Evolutionary conservation across 306 rosid species (phyloP).

Genomic region (Crataegus laevigata): DNA sequence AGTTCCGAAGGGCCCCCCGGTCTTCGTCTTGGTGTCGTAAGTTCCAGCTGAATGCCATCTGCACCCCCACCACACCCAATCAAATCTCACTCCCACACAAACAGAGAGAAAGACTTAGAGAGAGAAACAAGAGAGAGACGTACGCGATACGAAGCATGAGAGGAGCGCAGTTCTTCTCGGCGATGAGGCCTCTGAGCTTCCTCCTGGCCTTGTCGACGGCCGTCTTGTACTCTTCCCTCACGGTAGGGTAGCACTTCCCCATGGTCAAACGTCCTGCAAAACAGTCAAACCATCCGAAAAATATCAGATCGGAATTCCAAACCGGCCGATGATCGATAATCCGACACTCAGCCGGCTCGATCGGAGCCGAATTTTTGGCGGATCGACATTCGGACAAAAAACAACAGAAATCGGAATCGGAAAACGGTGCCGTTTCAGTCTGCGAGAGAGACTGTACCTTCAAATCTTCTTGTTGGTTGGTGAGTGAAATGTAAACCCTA

Average conservation of each 20-base stretch:
- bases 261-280: constrained; percentile 23
- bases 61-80: neutral
- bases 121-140: neutral
- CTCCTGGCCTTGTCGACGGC: constrained; percentile 80
- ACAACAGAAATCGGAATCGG: neutral
- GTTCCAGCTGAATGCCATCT: constrained; percentile 99
- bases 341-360: neutral
- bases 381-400: neutral
- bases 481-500: constrained; percentile 4
- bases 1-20: constrained; percentile 97
- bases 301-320: neutral
- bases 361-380: neutral
- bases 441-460: constrained; percentile 17
- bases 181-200: constrained; percentile 85
- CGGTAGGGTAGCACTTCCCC: constrained; percentile 84
- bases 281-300: neutral
- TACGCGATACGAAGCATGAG: constrained; percentile 89
- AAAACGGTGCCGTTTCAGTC: neutral
- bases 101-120: neutral
- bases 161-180: constrained; percentile 92
- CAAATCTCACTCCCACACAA: neutral
- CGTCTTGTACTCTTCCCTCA: constrained; percentile 64
- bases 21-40: constrained; percentile 48
- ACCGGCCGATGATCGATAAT: neutral
- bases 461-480: neutral